Evolutionary conservation across 768 basidiomycete species (phyloP).

Genomic region (Boletus sensibilis): DNA sequence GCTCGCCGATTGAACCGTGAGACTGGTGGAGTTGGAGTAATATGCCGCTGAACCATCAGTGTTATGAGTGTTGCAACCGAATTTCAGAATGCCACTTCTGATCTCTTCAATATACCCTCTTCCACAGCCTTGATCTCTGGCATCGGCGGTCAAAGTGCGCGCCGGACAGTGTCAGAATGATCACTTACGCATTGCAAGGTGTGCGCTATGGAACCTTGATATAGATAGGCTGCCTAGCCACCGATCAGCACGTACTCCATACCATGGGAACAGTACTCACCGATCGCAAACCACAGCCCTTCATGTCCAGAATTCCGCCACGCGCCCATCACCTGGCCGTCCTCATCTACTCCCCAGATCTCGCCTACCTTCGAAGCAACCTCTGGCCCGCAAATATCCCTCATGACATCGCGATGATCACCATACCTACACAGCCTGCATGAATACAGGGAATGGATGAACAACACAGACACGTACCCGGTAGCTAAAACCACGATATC

Average conservation of each 20-base stretch:
- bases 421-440: constrained; percentile 38
- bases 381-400: constrained; percentile 45
- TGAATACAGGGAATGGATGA: too few relatives aligned
- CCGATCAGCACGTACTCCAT: background rate
- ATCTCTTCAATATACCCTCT: constrained; percentile 1
- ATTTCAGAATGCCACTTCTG: background rate
- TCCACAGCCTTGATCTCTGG: constrained; percentile 5
- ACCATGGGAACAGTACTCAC: background rate
- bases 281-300: constrained; percentile 27
- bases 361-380: constrained; percentile 42
- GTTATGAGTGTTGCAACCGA: background rate
- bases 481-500: constrained; percentile 26
- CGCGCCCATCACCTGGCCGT: constrained; percentile 52
- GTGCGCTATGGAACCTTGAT: constrained; percentile 8
- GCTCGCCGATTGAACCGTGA: background rate
- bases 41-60: background rate
- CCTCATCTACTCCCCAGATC: constrained; percentile 57
- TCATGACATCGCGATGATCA: constrained; percentile 37
- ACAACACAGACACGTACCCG: background rate
- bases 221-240: constrained; percentile 1
- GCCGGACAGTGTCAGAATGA: background rate
- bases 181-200: constrained; percentile 6
- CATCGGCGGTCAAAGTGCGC: background rate
- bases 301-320: constrained; percentile 22
- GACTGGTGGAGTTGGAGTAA: background rate